Evolutionary conservation across 1,139 yeast genomes (phyloP), one percentile per base, ranked within the genome.

Genomic region (Hyphopichia burtonii): DNA sequence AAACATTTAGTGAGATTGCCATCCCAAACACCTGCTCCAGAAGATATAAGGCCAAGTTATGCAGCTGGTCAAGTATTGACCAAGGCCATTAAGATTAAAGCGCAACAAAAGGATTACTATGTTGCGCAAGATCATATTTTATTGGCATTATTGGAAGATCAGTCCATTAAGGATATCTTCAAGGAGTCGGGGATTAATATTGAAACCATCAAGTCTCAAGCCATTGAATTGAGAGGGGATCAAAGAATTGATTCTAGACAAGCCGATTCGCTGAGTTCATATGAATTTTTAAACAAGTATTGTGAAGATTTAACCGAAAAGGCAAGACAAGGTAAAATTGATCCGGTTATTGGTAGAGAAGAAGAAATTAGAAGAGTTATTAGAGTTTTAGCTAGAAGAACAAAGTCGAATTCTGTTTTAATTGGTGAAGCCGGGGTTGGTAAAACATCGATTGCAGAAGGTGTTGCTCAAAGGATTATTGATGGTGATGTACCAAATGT

Each of bases 361-460:
- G 99, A 93, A 63, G 99, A 93, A 67, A 93, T 94, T 51, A 80
- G 99, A 67, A 77, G 98, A 53, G 90, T 96, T 34, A 91, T 93
- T 48, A 79, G 98, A 48, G 96, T 94, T 4, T 74, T 93, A 48
- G 93, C 99, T 15, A 84, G 99, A 71, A 82, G 99, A 68, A 87
- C 96, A 28, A 93, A 93, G 68, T 90, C 97, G 3, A 94, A 94
- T 59, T 96, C 99, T 12, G 93, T 96, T 52, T 72, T 93, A 51
- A 89, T 93, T 57, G 99, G 99, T 75, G 98, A 93, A 58, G 96
- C 99, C 28, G 99, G 99, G 80, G 97, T 93, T 41, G 99, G 99
- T 75, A 93, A 93, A 69, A 94, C 99, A 31, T 87, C 96, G 17
- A 91, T 93, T 55, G 96, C 91, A 40, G 99, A 93, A 71, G 99